These are phyloP conservation scores for Aspergillaceae sp. DNA, from an alignment of 2,329 filamentous ascomycete genomes.

Conservation along the genomic window DNA sequence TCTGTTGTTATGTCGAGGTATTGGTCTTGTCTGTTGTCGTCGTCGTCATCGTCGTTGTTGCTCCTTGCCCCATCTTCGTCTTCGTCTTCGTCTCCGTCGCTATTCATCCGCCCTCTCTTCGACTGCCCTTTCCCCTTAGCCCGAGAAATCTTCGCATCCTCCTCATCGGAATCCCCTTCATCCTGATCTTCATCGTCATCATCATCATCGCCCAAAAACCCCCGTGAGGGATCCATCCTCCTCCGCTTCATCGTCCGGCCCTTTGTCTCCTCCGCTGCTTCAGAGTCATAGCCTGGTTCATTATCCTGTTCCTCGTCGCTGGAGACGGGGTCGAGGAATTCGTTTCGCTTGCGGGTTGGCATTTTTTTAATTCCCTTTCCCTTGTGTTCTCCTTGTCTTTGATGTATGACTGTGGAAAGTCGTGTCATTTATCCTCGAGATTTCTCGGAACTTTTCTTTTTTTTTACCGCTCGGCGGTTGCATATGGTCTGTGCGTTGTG, in stretches of 20 bases:
- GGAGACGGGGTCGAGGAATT: constrained; percentile 30
- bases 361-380: constrained; percentile 14
- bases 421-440: background rate
- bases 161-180: constrained; percentile 8
- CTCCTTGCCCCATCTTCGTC: constrained; percentile 5
- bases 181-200: constrained; percentile 30
- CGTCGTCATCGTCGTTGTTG: constrained; percentile 3
- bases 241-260: constrained; percentile 26
- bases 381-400: background rate
- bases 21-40: constrained; percentile 5
- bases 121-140: constrained; percentile 10
- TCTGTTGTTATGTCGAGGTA: constrained; percentile 3
- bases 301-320: constrained; percentile 30
- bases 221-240: constrained; percentile 16
- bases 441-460: background rate
- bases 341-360: constrained; percentile 32
- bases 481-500: constrained; percentile 9
- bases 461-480: constrained; percentile 10
- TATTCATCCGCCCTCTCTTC: constrained; percentile 5
- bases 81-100: constrained; percentile 9
- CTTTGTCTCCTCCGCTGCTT: constrained; percentile 35
- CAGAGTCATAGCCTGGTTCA: constrained; percentile 39
- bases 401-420: background rate
- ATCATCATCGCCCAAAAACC: constrained; percentile 12
- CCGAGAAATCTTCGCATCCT: constrained; percentile 7